Conservation (phyloP, 1,139 yeast genomes). For the Blastobotrys serpentis region DNA sequence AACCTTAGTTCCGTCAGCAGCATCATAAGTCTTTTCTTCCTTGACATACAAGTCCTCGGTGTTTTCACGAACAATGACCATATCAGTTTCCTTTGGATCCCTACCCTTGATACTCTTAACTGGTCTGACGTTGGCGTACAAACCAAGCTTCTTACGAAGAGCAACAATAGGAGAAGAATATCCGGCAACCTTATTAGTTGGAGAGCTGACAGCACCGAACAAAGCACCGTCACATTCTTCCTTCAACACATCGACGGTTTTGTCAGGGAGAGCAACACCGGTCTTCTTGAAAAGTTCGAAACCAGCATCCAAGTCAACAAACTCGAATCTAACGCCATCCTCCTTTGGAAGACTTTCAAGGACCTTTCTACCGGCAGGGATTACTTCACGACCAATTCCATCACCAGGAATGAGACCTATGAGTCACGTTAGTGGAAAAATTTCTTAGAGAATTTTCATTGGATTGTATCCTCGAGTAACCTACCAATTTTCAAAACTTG, state of each 20-base stretch:
- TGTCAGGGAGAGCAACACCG: conserved; percentile 93
- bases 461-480: conserved; percentile 9
- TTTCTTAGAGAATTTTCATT: background rate
- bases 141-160: conserved; percentile 87
- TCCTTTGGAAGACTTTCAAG: conserved; percentile 76
- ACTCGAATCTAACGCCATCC: conserved; percentile 77
- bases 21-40: conserved; percentile 75
- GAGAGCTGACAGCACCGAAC: conserved; percentile 95
- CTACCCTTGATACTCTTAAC: conserved; percentile 83
- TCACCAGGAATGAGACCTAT: conserved; percentile 89
- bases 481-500: conserved; percentile 36
- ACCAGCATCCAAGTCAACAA: conserved; percentile 88
- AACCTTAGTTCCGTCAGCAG: conserved; percentile 73
- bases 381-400: conserved; percentile 96
- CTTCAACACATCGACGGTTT: conserved; percentile 77
- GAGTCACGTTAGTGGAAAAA: conserved; percentile 12
- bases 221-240: conserved; percentile 92
- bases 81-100: conserved; percentile 82
- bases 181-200: conserved; percentile 89
- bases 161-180: conserved; percentile 98
- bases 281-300: conserved; percentile 88
- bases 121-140: conserved; percentile 96
- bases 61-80: conserved; percentile 97
- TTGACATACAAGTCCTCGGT: conserved; percentile 96
- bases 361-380: conserved; percentile 88